A percentile compares a stretch with the other conserved stretches of the same genome.
Evolutionary conservation across 2,329 filamentous ascomycete species (phyloP).

Genomic region (Penicillium polonicum): DNA sequence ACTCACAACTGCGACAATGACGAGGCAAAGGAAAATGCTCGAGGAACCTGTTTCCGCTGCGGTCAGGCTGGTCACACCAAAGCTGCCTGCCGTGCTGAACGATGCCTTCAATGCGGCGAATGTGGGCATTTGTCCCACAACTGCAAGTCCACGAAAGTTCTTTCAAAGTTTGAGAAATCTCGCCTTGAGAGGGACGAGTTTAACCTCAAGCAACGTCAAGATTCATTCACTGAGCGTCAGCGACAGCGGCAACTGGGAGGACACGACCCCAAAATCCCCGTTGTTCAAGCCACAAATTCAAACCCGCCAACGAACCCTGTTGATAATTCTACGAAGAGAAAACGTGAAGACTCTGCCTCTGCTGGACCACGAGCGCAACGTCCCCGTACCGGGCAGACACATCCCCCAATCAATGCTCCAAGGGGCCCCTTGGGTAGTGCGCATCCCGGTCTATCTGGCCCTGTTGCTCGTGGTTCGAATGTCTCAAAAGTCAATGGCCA

Average conservation of each 20-base stretch:
- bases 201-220: constrained; percentile 34
- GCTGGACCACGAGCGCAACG: constrained; percentile 29
- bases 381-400: constrained; percentile 27
- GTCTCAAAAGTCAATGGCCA: background rate
- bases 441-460: constrained; percentile 2
- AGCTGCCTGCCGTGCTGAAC: constrained; percentile 38
- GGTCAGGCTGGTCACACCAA: constrained; percentile 40
- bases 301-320: constrained; percentile 15
- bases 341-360: constrained; percentile 29
- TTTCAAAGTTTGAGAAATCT: constrained; percentile 40
- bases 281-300: constrained; percentile 33
- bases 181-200: constrained; percentile 40
- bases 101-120: constrained; percentile 47
- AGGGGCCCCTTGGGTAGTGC: constrained; percentile 7
- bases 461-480: background rate
- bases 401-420: constrained; percentile 26
- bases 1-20: constrained; percentile 48
- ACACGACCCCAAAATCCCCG: constrained; percentile 47
- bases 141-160: constrained; percentile 35
- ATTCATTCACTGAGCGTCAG: constrained; percentile 39
- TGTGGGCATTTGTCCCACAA: constrained; percentile 40
- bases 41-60: constrained; percentile 46
- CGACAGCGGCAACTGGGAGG: constrained; percentile 44
- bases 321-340: constrained; percentile 32
- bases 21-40: constrained; percentile 39